Conservation (phyloP, 176 grass and related monocot species). For the Oryza punctata region DNA sequence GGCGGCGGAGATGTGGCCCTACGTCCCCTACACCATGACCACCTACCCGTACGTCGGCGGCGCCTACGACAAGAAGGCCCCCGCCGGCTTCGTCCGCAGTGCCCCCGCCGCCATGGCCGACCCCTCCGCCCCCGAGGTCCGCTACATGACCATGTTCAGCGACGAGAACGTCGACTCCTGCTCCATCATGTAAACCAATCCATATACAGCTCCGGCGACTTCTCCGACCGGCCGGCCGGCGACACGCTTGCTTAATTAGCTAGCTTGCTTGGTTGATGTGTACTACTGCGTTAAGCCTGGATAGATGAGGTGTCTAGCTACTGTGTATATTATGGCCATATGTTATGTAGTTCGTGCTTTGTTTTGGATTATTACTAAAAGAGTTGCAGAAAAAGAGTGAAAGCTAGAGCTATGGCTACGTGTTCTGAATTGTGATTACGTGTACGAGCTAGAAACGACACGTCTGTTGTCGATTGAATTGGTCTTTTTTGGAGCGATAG, state of each 20-base stretch:
- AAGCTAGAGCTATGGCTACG: neutral
- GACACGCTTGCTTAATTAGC: neutral
- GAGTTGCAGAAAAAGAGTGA: neutral
- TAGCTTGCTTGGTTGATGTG: no score
- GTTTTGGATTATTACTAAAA: neutral
- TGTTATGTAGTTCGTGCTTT: neutral
- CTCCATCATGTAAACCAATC: constrained; percentile 52
- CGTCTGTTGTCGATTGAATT: neutral
- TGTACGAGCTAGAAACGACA: neutral
- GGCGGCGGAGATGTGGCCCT: constrained; percentile 77
- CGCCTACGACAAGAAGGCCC: constrained; percentile 91
- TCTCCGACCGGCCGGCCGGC: no score
- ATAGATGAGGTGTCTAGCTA: no score
- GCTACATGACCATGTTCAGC: constrained; percentile 66
- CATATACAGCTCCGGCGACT: neutral
- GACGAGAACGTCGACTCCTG: constrained; percentile 81
- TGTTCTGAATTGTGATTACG: neutral
- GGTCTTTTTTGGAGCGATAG: neutral
- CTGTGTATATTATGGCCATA: neutral
- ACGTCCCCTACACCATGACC: constrained; percentile 61
- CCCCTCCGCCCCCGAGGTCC: constrained; percentile 51
- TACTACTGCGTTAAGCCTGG: no score
- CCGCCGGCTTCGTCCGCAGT: constrained; percentile 57
- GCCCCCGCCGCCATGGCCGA: constrained; percentile 62
- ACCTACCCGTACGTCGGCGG: constrained; percentile 75